Conservation (phyloP, 768 basidiomycete species). For the Russula olivacea region DNA sequence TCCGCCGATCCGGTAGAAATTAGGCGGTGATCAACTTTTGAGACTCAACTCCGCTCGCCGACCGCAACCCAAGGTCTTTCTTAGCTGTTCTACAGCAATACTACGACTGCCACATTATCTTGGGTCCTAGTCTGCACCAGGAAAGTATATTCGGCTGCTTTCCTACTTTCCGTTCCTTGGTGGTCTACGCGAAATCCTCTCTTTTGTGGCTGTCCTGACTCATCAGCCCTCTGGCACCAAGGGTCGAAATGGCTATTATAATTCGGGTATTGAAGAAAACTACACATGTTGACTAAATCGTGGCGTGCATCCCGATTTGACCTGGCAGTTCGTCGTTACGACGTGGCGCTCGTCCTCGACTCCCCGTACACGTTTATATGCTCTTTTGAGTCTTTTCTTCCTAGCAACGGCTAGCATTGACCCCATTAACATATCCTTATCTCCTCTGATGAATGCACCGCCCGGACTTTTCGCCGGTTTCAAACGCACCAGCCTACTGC, state of each 20-base stretch:
- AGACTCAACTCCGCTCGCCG: constrained; percentile 4
- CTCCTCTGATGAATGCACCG: neutral
- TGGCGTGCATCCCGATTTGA: neutral
- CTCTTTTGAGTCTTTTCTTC: neutral
- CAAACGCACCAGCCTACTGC: no score
- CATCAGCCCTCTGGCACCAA: neutral
- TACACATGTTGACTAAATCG: no score
- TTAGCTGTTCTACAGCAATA: no score
- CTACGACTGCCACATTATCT: no score
- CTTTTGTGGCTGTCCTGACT: neutral
- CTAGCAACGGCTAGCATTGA: neutral
- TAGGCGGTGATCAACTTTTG: constrained; percentile 4
- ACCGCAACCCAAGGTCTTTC: no score
- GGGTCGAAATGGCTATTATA: no score
- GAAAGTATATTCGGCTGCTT: neutral
- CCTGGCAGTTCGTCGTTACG: neutral
- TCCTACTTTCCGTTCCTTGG: neutral
- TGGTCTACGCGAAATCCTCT: neutral
- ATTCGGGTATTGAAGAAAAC: no score
- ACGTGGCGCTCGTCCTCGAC: no score
- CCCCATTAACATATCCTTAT: neutral
- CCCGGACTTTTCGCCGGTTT: no score
- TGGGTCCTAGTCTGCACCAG: neutral
- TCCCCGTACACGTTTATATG: no score
- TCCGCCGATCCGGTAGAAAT: no score